Conservation (phyloP, 345 rosid species). For the Sonneratia caseolaris region DNA sequence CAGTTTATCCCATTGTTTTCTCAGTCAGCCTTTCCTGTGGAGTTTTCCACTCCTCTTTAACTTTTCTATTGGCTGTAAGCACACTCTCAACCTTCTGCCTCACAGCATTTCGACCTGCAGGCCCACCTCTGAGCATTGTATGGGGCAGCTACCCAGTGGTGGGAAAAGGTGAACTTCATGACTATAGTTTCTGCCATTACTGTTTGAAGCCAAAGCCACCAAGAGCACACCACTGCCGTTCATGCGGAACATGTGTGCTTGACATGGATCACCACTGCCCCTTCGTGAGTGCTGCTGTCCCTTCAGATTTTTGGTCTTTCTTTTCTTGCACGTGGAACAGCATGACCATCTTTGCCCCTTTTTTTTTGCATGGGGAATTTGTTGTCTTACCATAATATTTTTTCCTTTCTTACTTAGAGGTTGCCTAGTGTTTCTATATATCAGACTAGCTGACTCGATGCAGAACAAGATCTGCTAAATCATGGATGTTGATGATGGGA, state of each 20-base stretch:
- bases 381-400: not conserved
- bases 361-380: not conserved
- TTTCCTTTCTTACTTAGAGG: not conserved
- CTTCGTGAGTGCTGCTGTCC: slow-evolving; percentile 46
- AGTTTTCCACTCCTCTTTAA: slow-evolving; percentile 36
- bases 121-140: slow-evolving; percentile 41
- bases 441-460: not conserved
- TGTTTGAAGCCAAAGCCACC: slow-evolving; percentile 85
- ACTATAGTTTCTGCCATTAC: slow-evolving; percentile 62
- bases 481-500: not conserved
- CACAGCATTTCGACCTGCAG: slow-evolving; percentile 67
- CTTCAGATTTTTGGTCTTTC: not conserved
- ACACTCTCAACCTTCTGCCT: slow-evolving; percentile 55
- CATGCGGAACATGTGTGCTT: slow-evolving; percentile 76
- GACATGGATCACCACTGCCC: slow-evolving; percentile 99
- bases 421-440: too few species aligned
- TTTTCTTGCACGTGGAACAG: not conserved
- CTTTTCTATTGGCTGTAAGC: slow-evolving; percentile 33
- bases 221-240: slow-evolving; percentile 81
- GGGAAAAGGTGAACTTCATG: slow-evolving; percentile 60
- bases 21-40: slow-evolving; percentile 48
- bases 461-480: not conserved
- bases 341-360: not conserved
- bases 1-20: slow-evolving; percentile 64
- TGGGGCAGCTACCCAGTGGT: slow-evolving; percentile 89